phyloP scores from a whole-genome alignment of 2,329 filamentous ascomycete genomes.

The Colletotrichum sp. region DNA sequence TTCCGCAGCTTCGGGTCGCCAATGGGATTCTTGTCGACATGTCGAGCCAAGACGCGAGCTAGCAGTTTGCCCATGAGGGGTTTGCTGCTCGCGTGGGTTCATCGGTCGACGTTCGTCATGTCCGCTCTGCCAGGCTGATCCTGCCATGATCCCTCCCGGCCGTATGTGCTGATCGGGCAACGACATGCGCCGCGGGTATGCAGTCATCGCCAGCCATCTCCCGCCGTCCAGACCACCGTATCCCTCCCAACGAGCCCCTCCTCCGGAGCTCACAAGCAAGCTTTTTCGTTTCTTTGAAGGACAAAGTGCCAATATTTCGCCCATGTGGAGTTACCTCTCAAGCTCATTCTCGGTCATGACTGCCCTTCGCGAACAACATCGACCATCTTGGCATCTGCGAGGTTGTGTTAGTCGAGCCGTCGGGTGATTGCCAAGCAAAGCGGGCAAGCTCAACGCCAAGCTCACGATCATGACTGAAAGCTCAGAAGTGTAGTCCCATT shows the following conservation, averaged over 20 bases:
- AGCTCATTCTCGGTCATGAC: slow-evolving; percentile 1
- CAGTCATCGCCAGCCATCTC: background rate
- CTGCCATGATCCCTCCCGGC: background rate
- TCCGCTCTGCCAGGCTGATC: background rate
- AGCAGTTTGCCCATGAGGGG: background rate
- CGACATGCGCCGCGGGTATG: background rate
- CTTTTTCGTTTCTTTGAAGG: slow-evolving; percentile 2
- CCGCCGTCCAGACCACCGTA: background rate
- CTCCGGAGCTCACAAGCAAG: background rate
- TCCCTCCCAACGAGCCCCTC: background rate
- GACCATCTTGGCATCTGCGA: background rate
- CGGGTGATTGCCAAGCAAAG: slow-evolving; percentile 13
- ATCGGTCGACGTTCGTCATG: background rate
- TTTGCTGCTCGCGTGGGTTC: background rate
- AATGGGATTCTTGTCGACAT: background rate
- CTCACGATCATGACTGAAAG: slow-evolving; percentile 9
- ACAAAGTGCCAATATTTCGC: background rate
- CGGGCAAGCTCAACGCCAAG: slow-evolving; percentile 12
- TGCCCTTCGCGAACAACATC: background rate
- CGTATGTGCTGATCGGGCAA: background rate
- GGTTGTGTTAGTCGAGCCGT: background rate
- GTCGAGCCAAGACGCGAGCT: slow-evolving; percentile 2
- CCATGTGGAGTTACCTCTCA: background rate
- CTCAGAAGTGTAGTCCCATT: background rate
- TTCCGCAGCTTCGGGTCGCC: background rate